A percentile compares a stretch with the other conserved stretches of the same genome.
Evolutionary conservation across 306 rosid species (phyloP).

Genomic region (Purshia tridentata): DNA sequence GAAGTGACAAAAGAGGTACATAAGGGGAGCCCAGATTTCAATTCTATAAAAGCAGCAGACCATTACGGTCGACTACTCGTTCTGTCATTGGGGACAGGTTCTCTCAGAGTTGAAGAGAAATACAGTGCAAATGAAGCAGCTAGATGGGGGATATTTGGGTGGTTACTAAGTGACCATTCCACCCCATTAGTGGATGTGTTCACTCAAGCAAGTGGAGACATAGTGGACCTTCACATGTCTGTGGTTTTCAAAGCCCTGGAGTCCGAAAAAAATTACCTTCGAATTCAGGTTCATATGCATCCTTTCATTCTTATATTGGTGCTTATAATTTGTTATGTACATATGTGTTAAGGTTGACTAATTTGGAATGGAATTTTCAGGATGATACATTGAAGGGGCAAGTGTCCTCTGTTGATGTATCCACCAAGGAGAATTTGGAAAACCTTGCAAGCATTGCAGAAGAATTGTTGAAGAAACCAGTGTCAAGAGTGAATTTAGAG

Average conservation of each 20-base stretch:
- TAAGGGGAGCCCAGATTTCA: slow-evolving; percentile 2
- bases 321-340: too few species aligned
- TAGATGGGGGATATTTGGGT: slow-evolving; percentile 40
- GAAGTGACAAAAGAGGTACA: slow-evolving; percentile 41
- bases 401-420: slow-evolving; percentile 47
- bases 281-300: slow-evolving; percentile 18
- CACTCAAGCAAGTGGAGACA: slow-evolving; percentile 1
- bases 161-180: slow-evolving; percentile 20
- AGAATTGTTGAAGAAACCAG: slow-evolving; percentile 44
- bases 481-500: slow-evolving; percentile 52
- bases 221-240: not conserved
- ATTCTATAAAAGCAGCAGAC: not conserved
- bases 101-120: slow-evolving; percentile 16
- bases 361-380: slow-evolving; percentile 23
- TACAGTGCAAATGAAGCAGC: slow-evolving; percentile 33
- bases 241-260: not conserved
- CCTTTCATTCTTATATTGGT: too few species aligned
- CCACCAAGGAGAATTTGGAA: slow-evolving; percentile 50
- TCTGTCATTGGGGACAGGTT: too few species aligned
- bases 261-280: slow-evolving; percentile 31
- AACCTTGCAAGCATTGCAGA: slow-evolving; percentile 51
- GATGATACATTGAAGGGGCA: slow-evolving; percentile 49
- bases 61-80: not conserved
- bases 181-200: not conserved
- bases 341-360: too few species aligned